Evolutionary conservation across 139 green algal species (phyloP).

Genomic region (Penium margaritaceum): DNA sequence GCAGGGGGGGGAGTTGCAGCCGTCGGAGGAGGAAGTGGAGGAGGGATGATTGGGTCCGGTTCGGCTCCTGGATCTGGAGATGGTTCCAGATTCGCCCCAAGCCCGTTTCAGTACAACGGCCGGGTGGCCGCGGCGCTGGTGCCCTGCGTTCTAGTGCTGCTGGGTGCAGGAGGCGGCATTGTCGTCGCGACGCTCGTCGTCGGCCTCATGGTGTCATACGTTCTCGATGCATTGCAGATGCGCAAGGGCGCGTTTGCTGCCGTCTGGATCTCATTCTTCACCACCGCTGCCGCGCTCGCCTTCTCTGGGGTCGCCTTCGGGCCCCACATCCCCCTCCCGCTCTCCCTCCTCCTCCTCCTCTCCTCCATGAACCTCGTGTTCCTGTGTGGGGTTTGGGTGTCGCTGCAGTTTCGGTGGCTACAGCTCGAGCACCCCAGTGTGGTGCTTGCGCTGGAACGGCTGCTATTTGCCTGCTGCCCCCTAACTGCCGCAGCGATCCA

Average conservation of each 20-base stretch:
- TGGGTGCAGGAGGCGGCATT: constrained; percentile 58
- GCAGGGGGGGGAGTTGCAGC: too few species aligned
- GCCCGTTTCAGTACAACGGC: constrained; percentile 45
- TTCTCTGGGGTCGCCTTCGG: constrained; percentile 36
- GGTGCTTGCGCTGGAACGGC: constrained; percentile 73
- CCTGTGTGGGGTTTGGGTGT: constrained; percentile 67
- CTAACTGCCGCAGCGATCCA: constrained; percentile 58
- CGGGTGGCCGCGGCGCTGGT: constrained; percentile 66
- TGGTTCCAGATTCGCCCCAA: too few species aligned
- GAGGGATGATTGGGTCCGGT: too few species aligned
- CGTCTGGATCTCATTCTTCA: constrained; percentile 69
- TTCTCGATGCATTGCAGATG: constrained; percentile 74
- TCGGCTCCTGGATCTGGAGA: too few species aligned
- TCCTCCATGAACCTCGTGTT: constrained; percentile 35
- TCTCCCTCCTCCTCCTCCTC: constrained; percentile 34
- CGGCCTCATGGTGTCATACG: constrained; percentile 70
- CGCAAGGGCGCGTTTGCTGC: constrained; percentile 69
- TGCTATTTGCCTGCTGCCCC: constrained; percentile 66
- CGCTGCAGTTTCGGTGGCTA: constrained; percentile 83
- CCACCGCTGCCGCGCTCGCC: constrained; percentile 55
- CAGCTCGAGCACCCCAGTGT: constrained; percentile 74
- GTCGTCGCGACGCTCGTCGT: constrained; percentile 61
- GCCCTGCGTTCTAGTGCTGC: constrained; percentile 65
- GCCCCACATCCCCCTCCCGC: not conserved
- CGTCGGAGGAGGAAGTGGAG: too few species aligned